A percentile compares a stretch with the other conserved stretches of the same genome.
Evolutionary conservation across 768 basidiomycete genomes (phyloP).

Genomic region (Tricholomella constricta): DNA sequence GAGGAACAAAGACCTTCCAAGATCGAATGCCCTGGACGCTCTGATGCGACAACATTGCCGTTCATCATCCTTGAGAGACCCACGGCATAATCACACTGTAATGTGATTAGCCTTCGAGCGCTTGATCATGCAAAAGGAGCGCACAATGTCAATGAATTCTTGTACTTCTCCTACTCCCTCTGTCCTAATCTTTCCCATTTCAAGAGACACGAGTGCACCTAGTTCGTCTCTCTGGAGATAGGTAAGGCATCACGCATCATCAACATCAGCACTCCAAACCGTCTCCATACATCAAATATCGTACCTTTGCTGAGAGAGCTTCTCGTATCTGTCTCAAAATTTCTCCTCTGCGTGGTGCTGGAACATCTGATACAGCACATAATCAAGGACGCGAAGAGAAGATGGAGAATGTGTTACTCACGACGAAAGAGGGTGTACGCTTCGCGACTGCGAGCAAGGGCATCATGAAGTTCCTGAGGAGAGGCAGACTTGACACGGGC

Average conservation of each 20-base stretch:
- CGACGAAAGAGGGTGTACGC: constrained; percentile 71
- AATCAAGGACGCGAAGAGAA: neutral
- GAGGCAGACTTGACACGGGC: constrained; percentile 76
- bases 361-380: constrained; percentile 45
- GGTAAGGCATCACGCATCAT: constrained; percentile 1
- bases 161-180: constrained; percentile 95
- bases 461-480: constrained; percentile 68
- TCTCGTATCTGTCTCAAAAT: constrained; percentile 86
- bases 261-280: constrained; percentile 12
- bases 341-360: constrained; percentile 88
- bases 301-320: constrained; percentile 75
- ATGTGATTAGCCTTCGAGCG: constrained; percentile 9
- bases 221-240: constrained; percentile 65
- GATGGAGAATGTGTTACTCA: constrained; percentile 23
- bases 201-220: constrained; percentile 81
- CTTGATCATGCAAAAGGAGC: constrained; percentile 30
- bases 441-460: constrained; percentile 69
- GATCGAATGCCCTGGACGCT: constrained; percentile 88
- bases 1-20: constrained; percentile 64
- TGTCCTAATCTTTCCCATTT: constrained; percentile 90
- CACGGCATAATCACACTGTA: constrained; percentile 90
- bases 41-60: constrained; percentile 83
- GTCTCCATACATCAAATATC: constrained; percentile 10
- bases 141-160: constrained; percentile 91
- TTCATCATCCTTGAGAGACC: constrained; percentile 95